Evolutionary conservation across 164 flowering plant species (phyloP).

Genomic region (Chimonanthus praecox): DNA sequence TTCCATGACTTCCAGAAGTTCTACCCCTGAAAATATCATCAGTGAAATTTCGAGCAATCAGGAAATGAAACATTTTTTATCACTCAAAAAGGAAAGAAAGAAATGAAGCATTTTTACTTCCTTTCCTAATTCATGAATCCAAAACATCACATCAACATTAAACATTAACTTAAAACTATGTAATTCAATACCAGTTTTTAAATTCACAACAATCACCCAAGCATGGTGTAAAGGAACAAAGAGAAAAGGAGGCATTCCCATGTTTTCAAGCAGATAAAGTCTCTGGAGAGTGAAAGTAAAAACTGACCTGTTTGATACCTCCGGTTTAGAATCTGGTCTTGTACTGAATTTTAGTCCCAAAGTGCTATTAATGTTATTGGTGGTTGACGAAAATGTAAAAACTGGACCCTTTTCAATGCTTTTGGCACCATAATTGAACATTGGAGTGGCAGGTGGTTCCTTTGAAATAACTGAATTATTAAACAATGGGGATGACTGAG

Average conservation of each 20-base stretch:
- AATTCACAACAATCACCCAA: neutral
- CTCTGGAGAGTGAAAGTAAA: neutral
- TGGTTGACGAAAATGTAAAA: slow-evolving; percentile 12
- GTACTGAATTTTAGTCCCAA: slow-evolving; percentile 10
- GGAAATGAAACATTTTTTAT: neutral
- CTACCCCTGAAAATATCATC: neutral
- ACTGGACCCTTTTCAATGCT: slow-evolving; percentile 18
- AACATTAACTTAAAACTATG: too few relatives aligned
- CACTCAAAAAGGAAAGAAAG: too few relatives aligned
- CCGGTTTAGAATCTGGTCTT: slow-evolving; percentile 8
- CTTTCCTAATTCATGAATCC: neutral
- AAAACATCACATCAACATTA: too few relatives aligned
- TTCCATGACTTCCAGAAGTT: neutral
- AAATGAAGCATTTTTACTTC: neutral
- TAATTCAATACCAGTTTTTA: too few relatives aligned
- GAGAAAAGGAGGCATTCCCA: neutral
- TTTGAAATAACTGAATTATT: slow-evolving; percentile 17
- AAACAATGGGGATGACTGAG: slow-evolving; percentile 17
- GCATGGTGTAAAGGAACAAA: neutral
- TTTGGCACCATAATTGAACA: slow-evolving; percentile 26
- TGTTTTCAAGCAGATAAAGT: neutral
- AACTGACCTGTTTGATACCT: slow-evolving; percentile 31
- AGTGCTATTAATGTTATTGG: slow-evolving; percentile 16
- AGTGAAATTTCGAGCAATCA: neutral
- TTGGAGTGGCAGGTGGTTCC: slow-evolving; percentile 23